Percentiles rank a stretch among this genome's conserved stretches.
Conservation (phyloP, 1,284 basidiomycete genomes). For the Puccinia coronata region DNA sequence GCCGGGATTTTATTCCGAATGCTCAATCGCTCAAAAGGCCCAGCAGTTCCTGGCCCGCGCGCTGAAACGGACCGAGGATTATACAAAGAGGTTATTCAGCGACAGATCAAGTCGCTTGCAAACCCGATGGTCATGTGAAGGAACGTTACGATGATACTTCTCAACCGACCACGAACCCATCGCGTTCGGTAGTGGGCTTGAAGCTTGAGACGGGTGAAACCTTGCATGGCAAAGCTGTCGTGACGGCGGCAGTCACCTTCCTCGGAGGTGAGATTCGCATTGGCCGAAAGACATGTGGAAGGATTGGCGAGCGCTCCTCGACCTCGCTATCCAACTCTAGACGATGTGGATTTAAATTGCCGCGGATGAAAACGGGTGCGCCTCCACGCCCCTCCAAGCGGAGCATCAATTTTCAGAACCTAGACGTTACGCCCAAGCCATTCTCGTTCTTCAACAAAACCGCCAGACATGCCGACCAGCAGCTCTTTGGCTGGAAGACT, state of each 20-base stretch:
- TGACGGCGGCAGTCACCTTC: conserved; percentile 87
- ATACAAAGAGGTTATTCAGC: conserved; percentile 79
- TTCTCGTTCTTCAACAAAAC: conserved; percentile 53
- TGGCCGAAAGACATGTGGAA: conserved; percentile 77
- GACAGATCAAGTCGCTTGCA: conserved; percentile 67
- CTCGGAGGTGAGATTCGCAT: conserved; percentile 85
- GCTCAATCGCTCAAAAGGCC: conserved; percentile 78
- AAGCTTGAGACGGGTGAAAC: conserved; percentile 66
- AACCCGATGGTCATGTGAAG: conserved; percentile 71
- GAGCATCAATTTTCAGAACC: conserved; percentile 69
- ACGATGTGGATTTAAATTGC: conserved; percentile 74
- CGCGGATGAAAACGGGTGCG: conserved; percentile 83
- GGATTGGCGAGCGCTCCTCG: conserved; percentile 73
- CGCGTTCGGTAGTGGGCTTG: conserved; percentile 6
- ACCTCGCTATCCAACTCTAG: conserved; percentile 69
- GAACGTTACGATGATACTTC: conserved; percentile 68
- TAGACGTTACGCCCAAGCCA: conserved; percentile 57
- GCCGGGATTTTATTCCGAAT: conserved; percentile 85
- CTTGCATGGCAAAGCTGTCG: conserved; percentile 74
- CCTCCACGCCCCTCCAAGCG: conserved; percentile 73
- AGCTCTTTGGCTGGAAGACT: conserved; percentile 74
- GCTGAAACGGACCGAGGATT: conserved; percentile 82
- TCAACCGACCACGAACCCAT: neutral
- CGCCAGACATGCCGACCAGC: conserved; percentile 66
- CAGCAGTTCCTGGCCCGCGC: conserved; percentile 88